phyloP scores from a whole-genome alignment of 129 eudicot genomes.

The Pulicaria dysenterica region DNA sequence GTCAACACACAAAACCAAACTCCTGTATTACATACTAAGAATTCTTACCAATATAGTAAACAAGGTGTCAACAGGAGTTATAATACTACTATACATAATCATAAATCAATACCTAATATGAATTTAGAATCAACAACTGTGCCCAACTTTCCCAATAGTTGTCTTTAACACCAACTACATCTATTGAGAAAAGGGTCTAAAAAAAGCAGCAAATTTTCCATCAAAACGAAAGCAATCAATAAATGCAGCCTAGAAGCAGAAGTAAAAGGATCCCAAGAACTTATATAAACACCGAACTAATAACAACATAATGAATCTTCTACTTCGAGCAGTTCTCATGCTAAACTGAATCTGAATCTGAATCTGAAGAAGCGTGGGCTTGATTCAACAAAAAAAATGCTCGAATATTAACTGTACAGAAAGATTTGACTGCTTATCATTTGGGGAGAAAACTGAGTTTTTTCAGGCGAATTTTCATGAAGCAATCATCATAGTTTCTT shows the following conservation, averaged over 20 bases:
- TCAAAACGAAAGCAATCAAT: conserved; percentile 35
- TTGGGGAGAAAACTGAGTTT: neutral
- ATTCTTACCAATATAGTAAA: conserved; percentile 3
- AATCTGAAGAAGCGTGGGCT: conserved; percentile 13
- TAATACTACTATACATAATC: conserved; percentile 24
- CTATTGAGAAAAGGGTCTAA: conserved; percentile 24
- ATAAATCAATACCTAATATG: conserved; percentile 28
- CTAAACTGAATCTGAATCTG: too few species aligned
- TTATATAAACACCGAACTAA: conserved; percentile 36
- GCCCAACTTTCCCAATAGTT: conserved; percentile 24
- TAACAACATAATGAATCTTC: conserved; percentile 31
- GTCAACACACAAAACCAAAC: too few species aligned
- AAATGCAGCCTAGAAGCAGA: conserved; percentile 28
- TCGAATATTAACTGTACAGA: conserved; percentile 40
- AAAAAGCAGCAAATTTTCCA: conserved; percentile 25
- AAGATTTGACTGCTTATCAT: neutral
- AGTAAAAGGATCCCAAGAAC: conserved; percentile 25
- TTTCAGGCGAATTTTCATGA: neutral
- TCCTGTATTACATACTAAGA: neutral
- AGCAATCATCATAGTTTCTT: conserved; percentile 48
- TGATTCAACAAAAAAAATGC: conserved; percentile 24
- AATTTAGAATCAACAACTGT: neutral
- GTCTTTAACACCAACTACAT: conserved; percentile 13
- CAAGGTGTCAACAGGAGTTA: neutral
- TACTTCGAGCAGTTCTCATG: conserved; percentile 24